Conservation (phyloP, 805 yeast genomes). For the Wickerhamiella musiphila region DNA sequence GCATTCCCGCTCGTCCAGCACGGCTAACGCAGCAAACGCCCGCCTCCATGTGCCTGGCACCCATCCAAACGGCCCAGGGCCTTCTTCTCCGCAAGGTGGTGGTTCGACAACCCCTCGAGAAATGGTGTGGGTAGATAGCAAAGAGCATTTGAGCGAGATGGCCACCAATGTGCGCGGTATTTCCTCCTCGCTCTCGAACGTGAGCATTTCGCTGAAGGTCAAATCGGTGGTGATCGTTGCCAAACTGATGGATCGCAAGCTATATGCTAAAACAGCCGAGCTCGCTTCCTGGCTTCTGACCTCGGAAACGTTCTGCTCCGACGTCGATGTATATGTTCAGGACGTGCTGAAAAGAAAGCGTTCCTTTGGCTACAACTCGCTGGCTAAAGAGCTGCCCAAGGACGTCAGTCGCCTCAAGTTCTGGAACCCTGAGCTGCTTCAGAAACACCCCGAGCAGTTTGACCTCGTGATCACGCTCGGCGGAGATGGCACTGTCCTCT, state of each 20-base stretch:
- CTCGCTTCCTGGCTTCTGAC: constrained; percentile 15
- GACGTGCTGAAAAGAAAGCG: constrained; percentile 40
- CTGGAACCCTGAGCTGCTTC: constrained; percentile 51
- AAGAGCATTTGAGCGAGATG: constrained; percentile 17
- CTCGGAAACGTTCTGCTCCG: constrained; percentile 1
- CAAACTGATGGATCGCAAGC: constrained; percentile 14
- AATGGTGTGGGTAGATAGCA: constrained; percentile 16
- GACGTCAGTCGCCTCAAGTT: constrained; percentile 33
- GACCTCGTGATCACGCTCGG: constrained; percentile 82
- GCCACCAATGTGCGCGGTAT: constrained; percentile 18
- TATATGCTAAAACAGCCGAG: constrained; percentile 10
- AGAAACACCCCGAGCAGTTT: constrained; percentile 27
- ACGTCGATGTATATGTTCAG: constrained; percentile 53
- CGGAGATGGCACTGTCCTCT: constrained; percentile 91
- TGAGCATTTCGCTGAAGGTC: constrained; percentile 14
- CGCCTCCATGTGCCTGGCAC: not conserved
- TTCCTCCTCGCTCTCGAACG: constrained; percentile 15
- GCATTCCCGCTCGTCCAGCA: not conserved
- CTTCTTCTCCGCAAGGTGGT: too few relatives aligned
- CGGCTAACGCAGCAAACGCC: not conserved
- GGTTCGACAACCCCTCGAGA: constrained; percentile 16
- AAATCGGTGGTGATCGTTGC: constrained; percentile 13
- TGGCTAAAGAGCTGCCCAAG: constrained; percentile 31
- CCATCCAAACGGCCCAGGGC: too few relatives aligned
- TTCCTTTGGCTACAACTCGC: constrained; percentile 42